phyloP scores from a whole-genome alignment of 1,284 basidiomycete genomes.

The Trichosporon ovoides region DNA sequence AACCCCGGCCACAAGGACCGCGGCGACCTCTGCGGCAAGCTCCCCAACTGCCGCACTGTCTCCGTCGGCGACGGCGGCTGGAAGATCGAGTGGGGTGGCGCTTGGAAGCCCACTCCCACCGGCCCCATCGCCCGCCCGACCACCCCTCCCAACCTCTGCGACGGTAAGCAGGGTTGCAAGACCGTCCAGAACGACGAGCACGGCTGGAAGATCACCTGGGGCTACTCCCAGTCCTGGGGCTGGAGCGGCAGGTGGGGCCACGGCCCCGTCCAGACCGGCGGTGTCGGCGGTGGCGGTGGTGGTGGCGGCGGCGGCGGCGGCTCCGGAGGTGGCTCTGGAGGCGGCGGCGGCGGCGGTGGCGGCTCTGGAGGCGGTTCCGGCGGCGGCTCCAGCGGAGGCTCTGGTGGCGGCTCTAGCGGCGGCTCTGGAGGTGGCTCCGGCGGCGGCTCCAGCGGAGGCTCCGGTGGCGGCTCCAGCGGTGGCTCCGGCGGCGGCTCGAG shows the following conservation, averaged over 20 bases:
- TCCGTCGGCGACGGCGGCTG: slow-evolving; percentile 1
- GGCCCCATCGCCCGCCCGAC: slow-evolving; percentile 1
- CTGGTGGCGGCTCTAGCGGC: not conserved
- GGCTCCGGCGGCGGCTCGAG: not conserved
- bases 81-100: slow-evolving; percentile 6
- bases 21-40: slow-evolving; percentile 1
- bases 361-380: not conserved
- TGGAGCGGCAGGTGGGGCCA: slow-evolving; percentile 2
- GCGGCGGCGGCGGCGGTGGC: not conserved
- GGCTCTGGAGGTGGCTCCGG: not conserved
- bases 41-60: slow-evolving; percentile 6
- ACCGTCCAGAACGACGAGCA: slow-evolving; percentile 5
- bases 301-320: not conserved
- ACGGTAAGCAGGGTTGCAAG: slow-evolving; percentile 4
- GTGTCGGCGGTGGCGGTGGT: not conserved
- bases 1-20: slow-evolving; percentile 1
- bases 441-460: not conserved
- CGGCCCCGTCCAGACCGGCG: slow-evolving; percentile 2
- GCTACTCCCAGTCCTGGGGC: slow-evolving; percentile 2
- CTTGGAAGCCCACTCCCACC: slow-evolving; percentile 2
- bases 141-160: slow-evolving; percentile 3
- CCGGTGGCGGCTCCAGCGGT: not conserved
- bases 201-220: slow-evolving; percentile 5
- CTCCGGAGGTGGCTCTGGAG: not conserved
- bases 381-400: not conserved